Conservation (phyloP, 1,139 yeast genomes). For the Kurtzmaniella natalensis region DNA sequence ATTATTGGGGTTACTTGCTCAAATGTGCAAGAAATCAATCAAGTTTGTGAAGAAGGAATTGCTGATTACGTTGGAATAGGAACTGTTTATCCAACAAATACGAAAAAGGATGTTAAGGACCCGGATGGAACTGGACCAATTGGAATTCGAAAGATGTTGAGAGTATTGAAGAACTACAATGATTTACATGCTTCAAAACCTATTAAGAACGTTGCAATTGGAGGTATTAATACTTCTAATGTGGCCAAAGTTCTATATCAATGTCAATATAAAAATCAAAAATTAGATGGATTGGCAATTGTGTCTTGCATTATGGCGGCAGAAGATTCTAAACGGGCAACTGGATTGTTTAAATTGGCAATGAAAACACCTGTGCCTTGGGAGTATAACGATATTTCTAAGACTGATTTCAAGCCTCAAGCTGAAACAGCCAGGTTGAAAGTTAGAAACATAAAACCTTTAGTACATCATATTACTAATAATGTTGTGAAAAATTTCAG, state of each 20-base stretch:
- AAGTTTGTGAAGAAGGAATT: slow-evolving; percentile 48
- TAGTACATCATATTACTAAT: slow-evolving; percentile 87
- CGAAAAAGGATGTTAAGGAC: slow-evolving; percentile 54
- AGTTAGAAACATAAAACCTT: slow-evolving; percentile 34
- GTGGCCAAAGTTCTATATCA: slow-evolving; percentile 53
- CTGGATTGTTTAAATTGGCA: slow-evolving; percentile 25
- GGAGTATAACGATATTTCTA: background rate
- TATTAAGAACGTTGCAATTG: slow-evolving; percentile 70
- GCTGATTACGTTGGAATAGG: slow-evolving; percentile 90
- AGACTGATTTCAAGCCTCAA: slow-evolving; percentile 1
- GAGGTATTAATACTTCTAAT: slow-evolving; percentile 75
- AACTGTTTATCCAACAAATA: slow-evolving; percentile 68
- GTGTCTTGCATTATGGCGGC: slow-evolving; percentile 85
- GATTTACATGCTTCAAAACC: slow-evolving; percentile 16
- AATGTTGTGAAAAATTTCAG: slow-evolving; percentile 85
- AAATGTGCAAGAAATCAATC: slow-evolving; percentile 50
- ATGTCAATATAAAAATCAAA: slow-evolving; percentile 42
- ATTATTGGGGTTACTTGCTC: slow-evolving; percentile 80
- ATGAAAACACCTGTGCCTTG: slow-evolving; percentile 1
- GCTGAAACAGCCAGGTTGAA: background rate
- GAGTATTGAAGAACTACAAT: slow-evolving; percentile 38
- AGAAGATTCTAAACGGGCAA: slow-evolving; percentile 51
- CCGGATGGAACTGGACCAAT: slow-evolving; percentile 54
- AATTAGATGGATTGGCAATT: slow-evolving; percentile 75
- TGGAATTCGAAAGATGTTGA: slow-evolving; percentile 57